These are phyloP conservation scores for Suillus americanus DNA, from an alignment of 768 basidiomycete species.

Conservation along the genomic window DNA sequence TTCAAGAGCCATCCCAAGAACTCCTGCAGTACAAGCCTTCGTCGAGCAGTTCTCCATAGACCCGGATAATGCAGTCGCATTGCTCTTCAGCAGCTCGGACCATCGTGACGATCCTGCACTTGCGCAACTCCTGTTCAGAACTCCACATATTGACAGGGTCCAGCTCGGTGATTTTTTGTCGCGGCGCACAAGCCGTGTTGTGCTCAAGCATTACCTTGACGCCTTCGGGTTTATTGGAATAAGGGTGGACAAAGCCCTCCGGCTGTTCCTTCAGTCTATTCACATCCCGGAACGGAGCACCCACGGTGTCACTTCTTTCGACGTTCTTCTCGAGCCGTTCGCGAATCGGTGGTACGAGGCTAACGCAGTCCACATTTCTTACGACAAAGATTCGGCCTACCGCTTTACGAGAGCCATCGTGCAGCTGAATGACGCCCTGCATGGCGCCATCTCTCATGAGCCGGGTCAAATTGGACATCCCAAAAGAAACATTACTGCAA, in stretches of 20 bases:
- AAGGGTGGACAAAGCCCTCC: slow-evolving; percentile 84
- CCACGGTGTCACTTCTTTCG: slow-evolving; percentile 34
- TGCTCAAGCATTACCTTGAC: slow-evolving; percentile 84
- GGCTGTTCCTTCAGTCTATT: slow-evolving; percentile 84
- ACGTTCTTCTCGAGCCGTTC: slow-evolving; percentile 78
- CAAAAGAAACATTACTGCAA: slow-evolving; percentile 59
- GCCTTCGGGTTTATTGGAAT: slow-evolving; percentile 83
- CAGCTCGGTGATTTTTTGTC: slow-evolving; percentile 85
- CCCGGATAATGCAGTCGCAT: slow-evolving; percentile 75
- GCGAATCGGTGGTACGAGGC: slow-evolving; percentile 89
- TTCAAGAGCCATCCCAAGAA: slow-evolving; percentile 48
- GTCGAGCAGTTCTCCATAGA: slow-evolving; percentile 77
- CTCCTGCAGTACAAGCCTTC: slow-evolving; percentile 70
- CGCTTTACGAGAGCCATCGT: slow-evolving; percentile 79
- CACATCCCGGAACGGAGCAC: slow-evolving; percentile 51
- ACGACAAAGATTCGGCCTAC: slow-evolving; percentile 77
- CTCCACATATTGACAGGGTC: slow-evolving; percentile 77
- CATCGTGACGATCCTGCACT: slow-evolving; percentile 72
- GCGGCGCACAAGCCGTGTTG: slow-evolving; percentile 66
- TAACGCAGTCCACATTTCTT: slow-evolving; percentile 75
- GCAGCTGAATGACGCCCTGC: slow-evolving; percentile 86
- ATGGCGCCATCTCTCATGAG: slow-evolving; percentile 67
- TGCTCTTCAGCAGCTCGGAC: slow-evolving; percentile 62
- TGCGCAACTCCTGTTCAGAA: slow-evolving; percentile 78
- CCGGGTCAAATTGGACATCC: slow-evolving; percentile 55